Base-by-base conservation (phyloP, 2,329 filamentous ascomycete species). In the Grosmannia serpens region DNA sequence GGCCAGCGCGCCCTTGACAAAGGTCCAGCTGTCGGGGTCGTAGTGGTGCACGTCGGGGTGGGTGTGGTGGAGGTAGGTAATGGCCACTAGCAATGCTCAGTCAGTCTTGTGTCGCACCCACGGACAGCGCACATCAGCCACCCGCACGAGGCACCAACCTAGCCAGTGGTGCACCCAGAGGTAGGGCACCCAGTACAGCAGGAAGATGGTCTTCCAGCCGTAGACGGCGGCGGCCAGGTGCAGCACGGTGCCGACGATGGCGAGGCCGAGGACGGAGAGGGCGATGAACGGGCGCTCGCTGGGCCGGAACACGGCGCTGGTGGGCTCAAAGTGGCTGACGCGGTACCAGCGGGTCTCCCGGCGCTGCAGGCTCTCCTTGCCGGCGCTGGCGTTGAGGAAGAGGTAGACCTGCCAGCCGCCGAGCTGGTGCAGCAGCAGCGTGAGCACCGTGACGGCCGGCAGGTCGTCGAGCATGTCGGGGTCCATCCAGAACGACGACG, bases 121-220 rank as follows among this genome's bases (percentile, higher is more conserved):
- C n/a, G n/a, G n/a, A n/a, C n/a, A n/a, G n/a, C n/a, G n/a, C n/a
- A n/a, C n/a, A n/a, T n/a, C n/a, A n/a, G n/a, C n/a, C n/a, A n/a
- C n/a, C n/a, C n/a, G n/a, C n/a, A n/a, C n/a, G n/a, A n/a, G n/a
- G n/a, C n/a, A 81, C 88, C 81, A 85, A 94, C 89, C 89, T 58
- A 97, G 87, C 92, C 92, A 97, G 83, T 96, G 91, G 82, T 97
- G 95, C 58, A 96, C 91, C 92, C 92, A 96, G 61, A 96, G 79
- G 73, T 97, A 99, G 47, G 94, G 94, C 59, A 95, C 70, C 69
- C 91, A 84, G 77, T 97, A 99, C 91, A 94, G 96, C 63, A 97
- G 87, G 61, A 88, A 75, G 70, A 97, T 78, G 77, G 96, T 97
- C 69, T 78, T 71, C 79, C 86, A 92, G 68, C 94, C 94, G 66